A percentile compares a stretch with the other conserved stretches of the same genome.
phyloP scores from a whole-genome alignment of 257 asterid species.

The Jacaranda mimosifolia region DNA sequence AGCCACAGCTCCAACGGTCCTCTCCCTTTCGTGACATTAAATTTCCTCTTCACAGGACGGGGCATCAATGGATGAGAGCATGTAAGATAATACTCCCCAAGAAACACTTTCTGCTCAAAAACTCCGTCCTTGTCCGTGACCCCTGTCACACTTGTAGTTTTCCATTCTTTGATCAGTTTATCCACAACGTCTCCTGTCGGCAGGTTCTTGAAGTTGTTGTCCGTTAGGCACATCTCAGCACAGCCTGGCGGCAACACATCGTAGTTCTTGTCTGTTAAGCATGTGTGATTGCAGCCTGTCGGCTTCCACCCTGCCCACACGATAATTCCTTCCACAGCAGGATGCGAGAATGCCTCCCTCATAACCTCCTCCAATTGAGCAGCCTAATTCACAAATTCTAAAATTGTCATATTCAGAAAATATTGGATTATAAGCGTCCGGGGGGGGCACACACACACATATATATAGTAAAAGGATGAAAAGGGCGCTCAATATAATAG shows the following conservation, averaged over 20 bases:
- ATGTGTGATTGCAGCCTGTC: conserved; percentile 45
- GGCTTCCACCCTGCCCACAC: conserved; percentile 71
- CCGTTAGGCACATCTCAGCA: conserved; percentile 50
- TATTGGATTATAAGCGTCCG: too few species aligned
- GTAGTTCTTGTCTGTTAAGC: conserved; percentile 34
- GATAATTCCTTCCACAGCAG: conserved; percentile 65
- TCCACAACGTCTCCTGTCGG: conserved; percentile 62
- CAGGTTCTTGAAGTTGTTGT: conserved; percentile 47
- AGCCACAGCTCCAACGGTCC: conserved; percentile 26
- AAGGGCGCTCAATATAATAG: too few species aligned
- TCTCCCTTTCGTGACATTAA: conserved; percentile 26
- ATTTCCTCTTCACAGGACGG: not conserved
- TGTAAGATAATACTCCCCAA: conserved; percentile 53
- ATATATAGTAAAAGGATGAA: too few species aligned
- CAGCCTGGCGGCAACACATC: conserved; percentile 21
- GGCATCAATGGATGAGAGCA: conserved; percentile 38
- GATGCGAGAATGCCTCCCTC: conserved; percentile 68
- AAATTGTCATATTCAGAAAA: too few species aligned
- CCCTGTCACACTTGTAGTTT: conserved; percentile 40
- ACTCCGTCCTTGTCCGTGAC: conserved; percentile 46
- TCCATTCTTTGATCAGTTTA: conserved; percentile 59
- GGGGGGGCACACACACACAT: too few species aligned
- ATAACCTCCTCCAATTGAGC: conserved; percentile 52
- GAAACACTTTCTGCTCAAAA: conserved; percentile 41
- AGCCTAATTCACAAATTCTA: conserved; percentile 4